Evolutionary conservation across 441 rosid genomes (phyloP).

Genomic region (Adansonia rubrostipa): DNA sequence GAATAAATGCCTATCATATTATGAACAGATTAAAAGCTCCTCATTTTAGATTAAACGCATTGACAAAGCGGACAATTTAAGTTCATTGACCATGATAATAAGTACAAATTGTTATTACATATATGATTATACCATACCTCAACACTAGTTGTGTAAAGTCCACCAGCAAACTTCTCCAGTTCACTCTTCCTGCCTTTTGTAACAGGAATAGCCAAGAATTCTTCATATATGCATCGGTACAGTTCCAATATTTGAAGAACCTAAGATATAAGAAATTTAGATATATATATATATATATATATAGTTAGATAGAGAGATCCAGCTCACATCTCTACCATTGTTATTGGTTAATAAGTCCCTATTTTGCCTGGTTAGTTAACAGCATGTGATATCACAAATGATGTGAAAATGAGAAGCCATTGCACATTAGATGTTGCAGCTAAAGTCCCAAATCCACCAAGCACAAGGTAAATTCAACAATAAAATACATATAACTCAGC

Average conservation of each 20-base stretch:
- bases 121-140: slow-evolving; percentile 55
- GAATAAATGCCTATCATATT: slow-evolving; percentile 80
- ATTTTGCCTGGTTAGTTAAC: neutral
- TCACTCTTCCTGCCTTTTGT: slow-evolving; percentile 96
- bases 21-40: slow-evolving; percentile 11
- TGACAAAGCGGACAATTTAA: neutral
- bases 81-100: neutral
- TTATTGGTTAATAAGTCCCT: neutral
- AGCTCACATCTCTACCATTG: neutral
- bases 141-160: slow-evolving; percentile 94
- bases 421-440: slow-evolving; percentile 2
- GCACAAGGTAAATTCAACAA: slow-evolving; percentile 15
- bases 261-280: slow-evolving; percentile 39
- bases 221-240: slow-evolving; percentile 87
- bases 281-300: neutral
- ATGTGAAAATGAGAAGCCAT: slow-evolving; percentile 3
- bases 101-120: neutral
- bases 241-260: slow-evolving; percentile 94
- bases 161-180: slow-evolving; percentile 97
- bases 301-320: neutral
- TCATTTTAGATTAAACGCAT: slow-evolving; percentile 22
- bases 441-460: slow-evolving; percentile 11
- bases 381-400: neutral
- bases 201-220: slow-evolving; percentile 88
- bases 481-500: neutral